These are phyloP conservation scores for Lachnum nothofagi DNA, from an alignment of 2,329 filamentous ascomycete species.

Conservation along the genomic window DNA sequence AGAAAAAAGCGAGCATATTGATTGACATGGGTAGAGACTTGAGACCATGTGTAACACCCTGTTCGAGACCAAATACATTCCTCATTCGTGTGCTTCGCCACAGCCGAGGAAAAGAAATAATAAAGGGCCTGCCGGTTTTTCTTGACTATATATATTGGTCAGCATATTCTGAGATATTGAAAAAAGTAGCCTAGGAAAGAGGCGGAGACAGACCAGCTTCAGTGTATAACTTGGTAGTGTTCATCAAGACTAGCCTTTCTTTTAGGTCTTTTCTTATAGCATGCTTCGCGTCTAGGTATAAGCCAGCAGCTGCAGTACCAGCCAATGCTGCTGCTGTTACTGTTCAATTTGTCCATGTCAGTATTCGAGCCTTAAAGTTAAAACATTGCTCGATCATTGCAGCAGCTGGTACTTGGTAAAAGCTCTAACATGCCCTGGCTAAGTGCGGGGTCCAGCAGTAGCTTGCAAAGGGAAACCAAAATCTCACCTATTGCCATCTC, in stretches of 20 bases:
- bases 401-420: no score
- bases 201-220: constrained; percentile 41
- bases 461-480: no score
- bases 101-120: constrained; percentile 59
- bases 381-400: no score
- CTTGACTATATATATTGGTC: constrained; percentile 35
- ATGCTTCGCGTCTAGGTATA: constrained; percentile 65
- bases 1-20: constrained; percentile 61
- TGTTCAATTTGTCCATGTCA: constrained; percentile 15
- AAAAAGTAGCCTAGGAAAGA: constrained; percentile 1
- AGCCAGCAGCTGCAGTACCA: constrained; percentile 41
- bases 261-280: constrained; percentile 59
- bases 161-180: background rate
- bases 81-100: constrained; percentile 45
- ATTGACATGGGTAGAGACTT: constrained; percentile 51
- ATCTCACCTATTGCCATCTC: no score
- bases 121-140: constrained; percentile 55
- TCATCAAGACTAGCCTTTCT: constrained; percentile 40
- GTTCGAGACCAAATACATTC: constrained; percentile 64
- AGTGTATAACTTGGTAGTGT: constrained; percentile 40
- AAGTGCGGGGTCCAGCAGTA: no score
- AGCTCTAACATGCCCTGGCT: no score
- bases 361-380: background rate
- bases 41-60: constrained; percentile 53
- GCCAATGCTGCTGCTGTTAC: constrained; percentile 27